These are phyloP conservation scores for Ulvella scutata DNA, from an alignment of 139 green algal genomes.

Conservation along the genomic window DNA sequence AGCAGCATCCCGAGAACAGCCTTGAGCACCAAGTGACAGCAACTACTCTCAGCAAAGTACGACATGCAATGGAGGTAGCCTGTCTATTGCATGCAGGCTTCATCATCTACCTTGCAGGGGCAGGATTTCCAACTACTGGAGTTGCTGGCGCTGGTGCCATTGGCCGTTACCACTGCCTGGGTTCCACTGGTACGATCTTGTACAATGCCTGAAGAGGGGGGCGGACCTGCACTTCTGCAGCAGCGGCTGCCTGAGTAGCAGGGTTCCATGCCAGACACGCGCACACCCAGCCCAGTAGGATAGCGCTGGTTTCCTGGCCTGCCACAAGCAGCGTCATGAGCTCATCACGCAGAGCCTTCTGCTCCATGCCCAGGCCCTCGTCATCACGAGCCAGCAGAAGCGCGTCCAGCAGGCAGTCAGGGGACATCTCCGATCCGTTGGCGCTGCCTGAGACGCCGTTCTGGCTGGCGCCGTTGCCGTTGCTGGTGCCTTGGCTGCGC, in stretches of 20 bases:
- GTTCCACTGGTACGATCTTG: not conserved
- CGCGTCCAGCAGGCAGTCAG: constrained; percentile 43
- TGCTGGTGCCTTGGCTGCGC: no score
- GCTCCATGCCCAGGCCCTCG: constrained; percentile 36
- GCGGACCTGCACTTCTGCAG: constrained; percentile 27
- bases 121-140: not conserved
- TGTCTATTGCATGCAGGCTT: no score
- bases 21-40: no score
- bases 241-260: constrained; percentile 21
- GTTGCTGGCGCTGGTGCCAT: not conserved
- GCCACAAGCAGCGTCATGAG: constrained; percentile 71
- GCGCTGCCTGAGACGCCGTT: not conserved
- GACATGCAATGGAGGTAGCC: no score
- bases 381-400: constrained; percentile 48
- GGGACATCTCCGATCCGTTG: not conserved
- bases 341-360: constrained; percentile 58
- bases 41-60: no score
- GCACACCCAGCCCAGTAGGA: constrained; percentile 60
- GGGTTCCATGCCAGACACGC: constrained; percentile 55
- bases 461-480: no score
- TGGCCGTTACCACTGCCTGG: not conserved
- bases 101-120: no score
- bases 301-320: constrained; percentile 76
- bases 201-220: not conserved
- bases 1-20: no score